A percentile compares a stretch with the other conserved stretches of the same genome.
Conservation (phyloP, 108 stramenopile genomes). For the Skeletonema tropicum region DNA sequence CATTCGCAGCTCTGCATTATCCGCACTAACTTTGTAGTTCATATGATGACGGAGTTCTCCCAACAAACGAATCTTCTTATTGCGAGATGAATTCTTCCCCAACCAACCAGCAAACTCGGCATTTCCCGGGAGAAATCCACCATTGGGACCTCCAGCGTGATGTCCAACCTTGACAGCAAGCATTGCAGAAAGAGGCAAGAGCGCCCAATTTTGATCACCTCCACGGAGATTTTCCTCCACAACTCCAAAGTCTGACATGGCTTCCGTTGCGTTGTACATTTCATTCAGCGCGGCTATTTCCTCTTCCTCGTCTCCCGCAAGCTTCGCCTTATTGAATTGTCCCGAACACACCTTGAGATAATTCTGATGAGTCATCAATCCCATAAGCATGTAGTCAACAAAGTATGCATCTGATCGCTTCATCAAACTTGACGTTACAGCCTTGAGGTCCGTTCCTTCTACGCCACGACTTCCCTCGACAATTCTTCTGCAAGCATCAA, state of each 20-base stretch:
- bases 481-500: constrained; percentile 88
- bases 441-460: constrained; percentile 56
- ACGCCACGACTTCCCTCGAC: constrained; percentile 80
- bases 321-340: constrained; percentile 49
- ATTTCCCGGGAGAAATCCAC: constrained; percentile 82
- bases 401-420: constrained; percentile 95
- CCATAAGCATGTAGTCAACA: constrained; percentile 94
- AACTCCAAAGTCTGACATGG: constrained; percentile 90
- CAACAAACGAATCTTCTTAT: constrained; percentile 82
- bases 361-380: constrained; percentile 94
- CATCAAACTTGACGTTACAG: constrained; percentile 60
- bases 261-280: constrained; percentile 78
- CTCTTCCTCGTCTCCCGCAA: constrained; percentile 55
- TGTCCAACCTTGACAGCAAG: constrained; percentile 90
- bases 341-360: constrained; percentile 77
- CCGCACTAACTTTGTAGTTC: constrained; percentile 75
- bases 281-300: constrained; percentile 58
- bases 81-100: constrained; percentile 90
- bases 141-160: constrained; percentile 78
- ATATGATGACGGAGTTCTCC: constrained; percentile 92
- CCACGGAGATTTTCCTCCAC: constrained; percentile 81
- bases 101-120: constrained; percentile 96
- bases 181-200: constrained; percentile 83
- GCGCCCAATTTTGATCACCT: constrained; percentile 92
- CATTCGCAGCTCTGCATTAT: constrained; percentile 71